phyloP scores from a whole-genome alignment of 208 protist genomes.

The Crithidia expoeki region DNA sequence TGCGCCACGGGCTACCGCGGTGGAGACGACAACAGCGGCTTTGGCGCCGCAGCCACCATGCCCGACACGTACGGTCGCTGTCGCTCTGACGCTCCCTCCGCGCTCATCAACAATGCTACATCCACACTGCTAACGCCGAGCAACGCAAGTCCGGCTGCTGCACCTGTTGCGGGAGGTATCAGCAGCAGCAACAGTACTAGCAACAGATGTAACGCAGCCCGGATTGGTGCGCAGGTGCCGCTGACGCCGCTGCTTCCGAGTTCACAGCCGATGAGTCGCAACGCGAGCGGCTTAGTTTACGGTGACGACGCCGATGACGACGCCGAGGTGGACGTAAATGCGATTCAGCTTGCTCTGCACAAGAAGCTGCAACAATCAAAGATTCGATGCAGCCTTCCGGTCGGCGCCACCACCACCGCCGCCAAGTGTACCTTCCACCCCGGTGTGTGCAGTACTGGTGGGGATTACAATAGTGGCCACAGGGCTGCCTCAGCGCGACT shows the following conservation, averaged over 20 bases:
- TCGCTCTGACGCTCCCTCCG: background rate
- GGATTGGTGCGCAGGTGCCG: background rate
- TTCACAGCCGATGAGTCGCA: constrained; percentile 12
- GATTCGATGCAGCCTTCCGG: constrained; percentile 23
- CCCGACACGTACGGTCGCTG: background rate
- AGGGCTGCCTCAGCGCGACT: constrained; percentile 20
- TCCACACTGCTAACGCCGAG: background rate
- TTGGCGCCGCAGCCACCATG: constrained; percentile 4
- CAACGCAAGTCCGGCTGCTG: background rate
- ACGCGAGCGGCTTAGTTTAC: background rate
- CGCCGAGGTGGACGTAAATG: constrained; percentile 50
- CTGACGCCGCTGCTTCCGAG: background rate
- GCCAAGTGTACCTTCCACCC: background rate
- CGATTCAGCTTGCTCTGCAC: constrained; percentile 69
- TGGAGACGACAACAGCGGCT: constrained; percentile 13
- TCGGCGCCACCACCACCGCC: background rate
- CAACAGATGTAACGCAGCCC: background rate
- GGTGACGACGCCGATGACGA: constrained; percentile 28
- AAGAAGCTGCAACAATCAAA: constrained; percentile 42
- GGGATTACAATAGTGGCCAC: background rate
- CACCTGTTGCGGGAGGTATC: background rate
- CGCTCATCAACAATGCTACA: background rate
- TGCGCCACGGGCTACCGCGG: background rate
- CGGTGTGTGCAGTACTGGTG: background rate
- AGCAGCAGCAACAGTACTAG: background rate